Evolutionary conservation across 2,329 filamentous ascomycete species (phyloP).

Genomic region (Penicillium decumbens): DNA sequence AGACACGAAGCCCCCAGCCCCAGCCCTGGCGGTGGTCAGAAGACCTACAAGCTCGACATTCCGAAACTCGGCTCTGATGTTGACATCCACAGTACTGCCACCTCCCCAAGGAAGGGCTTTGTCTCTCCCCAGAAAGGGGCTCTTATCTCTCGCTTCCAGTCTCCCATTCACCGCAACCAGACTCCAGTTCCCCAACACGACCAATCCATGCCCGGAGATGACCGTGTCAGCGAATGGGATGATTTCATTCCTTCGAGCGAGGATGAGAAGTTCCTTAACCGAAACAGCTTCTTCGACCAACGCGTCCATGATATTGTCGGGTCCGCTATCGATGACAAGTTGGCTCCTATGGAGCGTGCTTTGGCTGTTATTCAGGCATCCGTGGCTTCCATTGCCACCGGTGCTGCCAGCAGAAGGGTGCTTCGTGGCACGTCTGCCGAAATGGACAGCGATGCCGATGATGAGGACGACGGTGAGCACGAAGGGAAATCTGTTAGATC

Average conservation of each 20-base stretch:
- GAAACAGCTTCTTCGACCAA: slow-evolving; percentile 83
- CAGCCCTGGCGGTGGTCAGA: slow-evolving; percentile 56
- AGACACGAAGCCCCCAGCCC: slow-evolving; percentile 70
- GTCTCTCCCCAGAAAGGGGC: slow-evolving; percentile 48
- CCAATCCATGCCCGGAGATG: slow-evolving; percentile 21
- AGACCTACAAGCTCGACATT: slow-evolving; percentile 45
- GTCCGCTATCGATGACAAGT: slow-evolving; percentile 66
- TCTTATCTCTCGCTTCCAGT: slow-evolving; percentile 52
- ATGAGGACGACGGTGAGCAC: slow-evolving; percentile 72
- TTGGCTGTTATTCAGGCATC: slow-evolving; percentile 70
- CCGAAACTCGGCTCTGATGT: slow-evolving; percentile 36
- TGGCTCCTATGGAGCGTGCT: slow-evolving; percentile 77
- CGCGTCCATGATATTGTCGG: slow-evolving; percentile 85
- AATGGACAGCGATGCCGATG: slow-evolving; percentile 81
- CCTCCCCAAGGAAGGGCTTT: slow-evolving; percentile 61
- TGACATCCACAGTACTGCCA: slow-evolving; percentile 40
- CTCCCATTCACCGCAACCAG: slow-evolving; percentile 48
- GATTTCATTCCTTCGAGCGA: slow-evolving; percentile 70
- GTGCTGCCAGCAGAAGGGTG: slow-evolving; percentile 55
- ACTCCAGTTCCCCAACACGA: neutral
- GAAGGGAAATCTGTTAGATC: slow-evolving; percentile 58
- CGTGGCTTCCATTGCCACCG: slow-evolving; percentile 55
- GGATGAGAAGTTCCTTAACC: slow-evolving; percentile 73
- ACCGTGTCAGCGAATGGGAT: slow-evolving; percentile 86
- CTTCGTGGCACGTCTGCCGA: slow-evolving; percentile 67